A percentile compares a stretch with the other conserved stretches of the same genome.
Evolutionary conservation across 495 filamentous ascomycete genomes (phyloP).

Genomic region (Geoglossum glabrum): DNA sequence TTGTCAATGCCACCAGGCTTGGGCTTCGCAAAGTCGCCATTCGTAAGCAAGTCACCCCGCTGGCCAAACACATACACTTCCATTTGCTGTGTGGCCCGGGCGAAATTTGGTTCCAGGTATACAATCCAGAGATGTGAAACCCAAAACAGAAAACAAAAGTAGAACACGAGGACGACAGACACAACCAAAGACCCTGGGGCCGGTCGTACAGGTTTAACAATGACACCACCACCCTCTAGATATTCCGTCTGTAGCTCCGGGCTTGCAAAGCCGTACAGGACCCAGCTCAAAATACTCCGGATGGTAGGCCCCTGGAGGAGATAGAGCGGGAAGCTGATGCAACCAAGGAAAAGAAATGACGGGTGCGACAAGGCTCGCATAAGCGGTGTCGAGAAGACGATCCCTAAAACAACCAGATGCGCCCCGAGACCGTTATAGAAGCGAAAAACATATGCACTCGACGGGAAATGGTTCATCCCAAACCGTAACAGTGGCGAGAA

Average conservation of each 20-base stretch:
- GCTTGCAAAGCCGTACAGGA: neutral
- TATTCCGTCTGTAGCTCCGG: neutral
- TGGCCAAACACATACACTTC: neutral
- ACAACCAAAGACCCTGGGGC: neutral
- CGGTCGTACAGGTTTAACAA: neutral
- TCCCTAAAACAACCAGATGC: neutral
- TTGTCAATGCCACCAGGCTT: no score
- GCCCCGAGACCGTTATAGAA: neutral
- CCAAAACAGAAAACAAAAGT: neutral
- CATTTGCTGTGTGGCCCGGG: neutral
- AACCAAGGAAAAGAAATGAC: neutral
- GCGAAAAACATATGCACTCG: neutral
- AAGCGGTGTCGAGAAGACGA: neutral
- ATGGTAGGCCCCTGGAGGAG: slow-evolving; percentile 1
- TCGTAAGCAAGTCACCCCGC: neutral
- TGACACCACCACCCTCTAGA: neutral
- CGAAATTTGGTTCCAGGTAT: neutral
- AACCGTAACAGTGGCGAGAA: neutral
- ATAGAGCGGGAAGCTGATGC: neutral
- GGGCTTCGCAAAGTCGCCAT: no score
- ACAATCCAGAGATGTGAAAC: neutral
- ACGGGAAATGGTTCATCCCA: neutral
- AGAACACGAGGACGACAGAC: neutral
- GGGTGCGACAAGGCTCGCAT: neutral
- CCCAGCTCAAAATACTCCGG: neutral